Conservation (phyloP, 78 protist genomes). For the Guillardia theta region DNA sequence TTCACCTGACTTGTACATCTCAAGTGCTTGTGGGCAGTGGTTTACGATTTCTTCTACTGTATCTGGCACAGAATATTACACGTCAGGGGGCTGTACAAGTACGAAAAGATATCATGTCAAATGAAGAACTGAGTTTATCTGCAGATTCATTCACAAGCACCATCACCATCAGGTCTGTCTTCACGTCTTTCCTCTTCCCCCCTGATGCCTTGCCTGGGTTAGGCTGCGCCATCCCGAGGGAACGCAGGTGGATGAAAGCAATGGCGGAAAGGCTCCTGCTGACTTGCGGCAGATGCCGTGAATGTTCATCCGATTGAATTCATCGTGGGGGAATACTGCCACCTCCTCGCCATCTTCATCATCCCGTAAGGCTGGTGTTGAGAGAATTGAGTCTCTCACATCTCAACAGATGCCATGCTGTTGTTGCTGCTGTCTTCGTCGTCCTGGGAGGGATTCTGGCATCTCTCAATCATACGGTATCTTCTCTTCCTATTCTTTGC, state of each 20-base stretch:
- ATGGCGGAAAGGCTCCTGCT: too few species aligned
- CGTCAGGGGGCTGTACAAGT: not conserved
- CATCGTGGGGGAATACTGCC: not conserved
- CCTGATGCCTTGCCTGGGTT: too few species aligned
- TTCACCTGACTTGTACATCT: too few species aligned
- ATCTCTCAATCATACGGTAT: not conserved
- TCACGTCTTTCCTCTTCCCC: too few species aligned
- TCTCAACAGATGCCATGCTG: not conserved
- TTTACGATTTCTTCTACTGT: not conserved
- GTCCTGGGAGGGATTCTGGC: not conserved
- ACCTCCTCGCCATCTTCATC: not conserved
- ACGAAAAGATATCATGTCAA: too few species aligned
- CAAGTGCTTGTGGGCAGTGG: too few species aligned
- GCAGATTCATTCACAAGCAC: not conserved
- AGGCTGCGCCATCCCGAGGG: not conserved
- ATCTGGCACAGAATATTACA: not conserved
- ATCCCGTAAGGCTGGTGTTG: not conserved
- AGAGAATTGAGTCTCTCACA: not conserved
- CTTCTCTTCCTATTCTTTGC: not conserved
- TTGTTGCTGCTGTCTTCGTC: not conserved
- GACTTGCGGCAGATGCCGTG: not conserved
- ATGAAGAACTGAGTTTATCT: too few species aligned
- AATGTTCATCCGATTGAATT: slow-evolving; percentile 18
- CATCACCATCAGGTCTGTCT: not conserved
- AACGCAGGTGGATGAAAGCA: too few species aligned